These are phyloP conservation scores for Botrytis medusae DNA, from an alignment of 2,329 filamentous ascomycete genomes.

Conservation along the genomic window DNA sequence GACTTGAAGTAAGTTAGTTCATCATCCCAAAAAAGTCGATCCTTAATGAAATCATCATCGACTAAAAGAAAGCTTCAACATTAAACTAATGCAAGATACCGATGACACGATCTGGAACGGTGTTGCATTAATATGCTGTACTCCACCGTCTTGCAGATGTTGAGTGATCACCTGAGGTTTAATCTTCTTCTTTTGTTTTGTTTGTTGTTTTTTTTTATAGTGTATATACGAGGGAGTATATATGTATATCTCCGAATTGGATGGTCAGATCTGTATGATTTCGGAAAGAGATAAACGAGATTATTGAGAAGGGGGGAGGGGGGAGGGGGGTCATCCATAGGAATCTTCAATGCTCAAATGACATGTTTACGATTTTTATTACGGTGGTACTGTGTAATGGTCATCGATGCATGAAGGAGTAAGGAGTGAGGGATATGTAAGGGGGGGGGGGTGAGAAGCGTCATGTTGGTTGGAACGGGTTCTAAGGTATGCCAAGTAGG, in stretches of 20 bases:
- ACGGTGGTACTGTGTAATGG: background rate
- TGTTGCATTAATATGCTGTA: slow-evolving; percentile 9
- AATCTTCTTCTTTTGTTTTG: background rate
- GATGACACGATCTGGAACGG: slow-evolving; percentile 8
- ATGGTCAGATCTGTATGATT: background rate
- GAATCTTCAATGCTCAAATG: background rate
- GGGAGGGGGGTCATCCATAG: no score
- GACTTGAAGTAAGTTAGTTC: no score
- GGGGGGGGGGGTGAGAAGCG: background rate
- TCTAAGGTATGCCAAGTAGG: no score
- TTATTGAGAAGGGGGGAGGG: background rate
- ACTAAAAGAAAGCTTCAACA: slow-evolving; percentile 10
- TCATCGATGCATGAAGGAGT: background rate
- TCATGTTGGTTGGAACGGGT: background rate
- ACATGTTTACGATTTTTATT: background rate
- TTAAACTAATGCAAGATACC: slow-evolving; percentile 19
- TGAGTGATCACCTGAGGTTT: slow-evolving; percentile 12
- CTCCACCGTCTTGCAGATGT: slow-evolving; percentile 18
- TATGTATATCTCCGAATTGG: background rate
- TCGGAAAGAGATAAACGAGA: background rate
- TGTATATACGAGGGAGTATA: no score
- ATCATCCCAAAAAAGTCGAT: background rate
- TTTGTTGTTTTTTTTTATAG: no score
- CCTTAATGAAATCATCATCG: background rate
- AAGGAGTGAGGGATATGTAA: background rate